Percentiles rank a stretch among this genome's conserved stretches.
phyloP scores from a whole-genome alignment of 2,329 filamentous ascomycete species.

The Colletotrichum agaves region DNA sequence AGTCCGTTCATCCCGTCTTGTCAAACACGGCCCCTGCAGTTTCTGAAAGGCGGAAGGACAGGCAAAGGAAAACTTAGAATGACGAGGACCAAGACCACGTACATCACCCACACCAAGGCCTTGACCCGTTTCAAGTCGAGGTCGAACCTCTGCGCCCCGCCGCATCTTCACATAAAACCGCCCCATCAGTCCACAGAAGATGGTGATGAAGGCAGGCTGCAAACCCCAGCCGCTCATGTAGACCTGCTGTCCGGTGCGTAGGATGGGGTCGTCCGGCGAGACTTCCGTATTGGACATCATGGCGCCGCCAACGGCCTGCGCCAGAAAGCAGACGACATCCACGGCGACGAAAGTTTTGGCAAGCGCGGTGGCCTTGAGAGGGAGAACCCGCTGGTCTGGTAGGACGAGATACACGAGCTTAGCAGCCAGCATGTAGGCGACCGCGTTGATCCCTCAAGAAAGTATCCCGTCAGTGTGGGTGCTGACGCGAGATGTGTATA shows the following conservation, averaged over 20 bases:
- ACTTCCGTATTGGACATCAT: slow-evolving; percentile 47
- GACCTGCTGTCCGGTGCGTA: slow-evolving; percentile 50
- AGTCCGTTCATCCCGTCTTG: slow-evolving; percentile 29
- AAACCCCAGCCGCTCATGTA: slow-evolving; percentile 52
- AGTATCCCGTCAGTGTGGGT: background rate
- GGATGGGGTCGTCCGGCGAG: slow-evolving; percentile 38
- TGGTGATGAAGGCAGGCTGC: slow-evolving; percentile 51
- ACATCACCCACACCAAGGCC: slow-evolving; percentile 48
- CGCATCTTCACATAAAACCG: slow-evolving; percentile 48
- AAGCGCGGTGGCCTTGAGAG: slow-evolving; percentile 50
- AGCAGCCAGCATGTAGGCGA: slow-evolving; percentile 57
- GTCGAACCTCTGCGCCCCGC: slow-evolving; percentile 39
- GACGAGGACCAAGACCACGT: slow-evolving; percentile 49
- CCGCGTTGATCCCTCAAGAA: slow-evolving; percentile 53
- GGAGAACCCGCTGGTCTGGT: slow-evolving; percentile 50
- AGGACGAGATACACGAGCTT: slow-evolving; percentile 52
- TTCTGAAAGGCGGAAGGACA: slow-evolving; percentile 1
- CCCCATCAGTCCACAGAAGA: slow-evolving; percentile 49
- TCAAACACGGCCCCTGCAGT: slow-evolving; percentile 1
- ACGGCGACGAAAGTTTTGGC: slow-evolving; percentile 59
- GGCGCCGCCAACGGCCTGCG: slow-evolving; percentile 54
- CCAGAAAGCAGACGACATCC: slow-evolving; percentile 59
- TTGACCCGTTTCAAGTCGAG: slow-evolving; percentile 45
- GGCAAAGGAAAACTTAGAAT: slow-evolving; percentile 44
- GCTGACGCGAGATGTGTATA: background rate